phyloP scores from a whole-genome alignment of 805 yeast genomes.

The Hyphopichia homilentoma region DNA sequence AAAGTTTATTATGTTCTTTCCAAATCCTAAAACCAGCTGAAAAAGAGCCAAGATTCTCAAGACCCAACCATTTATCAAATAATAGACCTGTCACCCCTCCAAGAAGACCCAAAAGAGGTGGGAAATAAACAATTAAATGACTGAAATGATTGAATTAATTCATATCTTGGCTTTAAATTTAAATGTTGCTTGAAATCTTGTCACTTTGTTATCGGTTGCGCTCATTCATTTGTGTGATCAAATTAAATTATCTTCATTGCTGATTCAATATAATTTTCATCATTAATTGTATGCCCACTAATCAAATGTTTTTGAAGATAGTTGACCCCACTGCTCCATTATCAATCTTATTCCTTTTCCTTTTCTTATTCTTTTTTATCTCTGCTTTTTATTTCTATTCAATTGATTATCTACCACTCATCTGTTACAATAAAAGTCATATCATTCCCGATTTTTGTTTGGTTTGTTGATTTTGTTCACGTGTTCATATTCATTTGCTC shows the following conservation, averaged over 20 bases:
- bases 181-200: no score
- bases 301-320: no score
- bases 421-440: conserved; percentile 3
- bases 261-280: no score
- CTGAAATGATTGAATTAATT: no score
- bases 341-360: neutral
- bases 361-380: neutral
- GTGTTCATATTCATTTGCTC: no score
- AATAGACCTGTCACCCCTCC: conserved; percentile 57
- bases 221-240: no score
- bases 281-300: no score
- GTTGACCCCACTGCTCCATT: no score
- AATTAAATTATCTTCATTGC: no score
- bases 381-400: neutral
- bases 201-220: no score
- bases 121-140: conserved; percentile 33
- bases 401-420: neutral
- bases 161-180: no score
- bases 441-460: neutral
- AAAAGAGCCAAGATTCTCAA: conserved; percentile 72
- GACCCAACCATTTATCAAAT: conserved; percentile 34
- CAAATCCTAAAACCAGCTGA: conserved; percentile 93
- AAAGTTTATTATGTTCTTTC: conserved; percentile 85
- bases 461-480: neutral
- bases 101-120: conserved; percentile 51